A percentile compares a stretch with the other conserved stretches of the same genome.
Conservation (phyloP, 2,329 filamentous ascomycete species). For the Cordyceps tenuipes region DNA sequence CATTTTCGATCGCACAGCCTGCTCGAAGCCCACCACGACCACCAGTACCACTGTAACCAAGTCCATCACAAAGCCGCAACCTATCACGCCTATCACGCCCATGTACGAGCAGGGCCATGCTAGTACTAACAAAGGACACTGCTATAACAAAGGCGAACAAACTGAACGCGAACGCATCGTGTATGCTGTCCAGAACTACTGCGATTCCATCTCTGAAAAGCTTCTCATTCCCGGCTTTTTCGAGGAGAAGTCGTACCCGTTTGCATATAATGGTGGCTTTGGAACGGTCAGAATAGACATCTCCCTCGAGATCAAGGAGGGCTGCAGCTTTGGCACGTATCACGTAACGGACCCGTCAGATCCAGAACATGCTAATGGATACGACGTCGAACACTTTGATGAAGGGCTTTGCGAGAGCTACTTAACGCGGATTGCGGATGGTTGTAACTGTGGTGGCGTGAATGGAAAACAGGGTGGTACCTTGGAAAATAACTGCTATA, state of each 20-base stretch:
- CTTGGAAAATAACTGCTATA: neutral
- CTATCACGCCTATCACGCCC: neutral
- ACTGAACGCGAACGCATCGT: slow-evolving; percentile 6
- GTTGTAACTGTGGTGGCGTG: slow-evolving; percentile 3
- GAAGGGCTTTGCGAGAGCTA: neutral
- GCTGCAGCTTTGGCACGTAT: slow-evolving; percentile 10
- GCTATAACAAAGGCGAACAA: slow-evolving; percentile 15
- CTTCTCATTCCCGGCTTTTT: neutral
- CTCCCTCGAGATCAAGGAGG: slow-evolving; percentile 11
- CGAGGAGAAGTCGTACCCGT: neutral
- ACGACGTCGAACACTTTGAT: neutral
- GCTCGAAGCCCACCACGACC: too few relatives aligned
- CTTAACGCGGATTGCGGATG: neutral
- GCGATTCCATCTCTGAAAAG: neutral
- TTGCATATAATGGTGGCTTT: slow-evolving; percentile 6
- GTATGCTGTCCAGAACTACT: slow-evolving; percentile 14
- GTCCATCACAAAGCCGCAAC: neutral
- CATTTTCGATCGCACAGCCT: too few relatives aligned
- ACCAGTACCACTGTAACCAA: too few relatives aligned
- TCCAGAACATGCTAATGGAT: neutral
- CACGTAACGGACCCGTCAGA: neutral
- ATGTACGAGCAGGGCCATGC: slow-evolving; percentile 12
- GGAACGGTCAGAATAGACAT: slow-evolving; percentile 11
- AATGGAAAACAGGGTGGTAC: neutral
- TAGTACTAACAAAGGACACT: slow-evolving; percentile 10